Base-by-base conservation (phyloP, 2,329 filamentous ascomycete genomes). In the Sporothrix luriei region DNA sequence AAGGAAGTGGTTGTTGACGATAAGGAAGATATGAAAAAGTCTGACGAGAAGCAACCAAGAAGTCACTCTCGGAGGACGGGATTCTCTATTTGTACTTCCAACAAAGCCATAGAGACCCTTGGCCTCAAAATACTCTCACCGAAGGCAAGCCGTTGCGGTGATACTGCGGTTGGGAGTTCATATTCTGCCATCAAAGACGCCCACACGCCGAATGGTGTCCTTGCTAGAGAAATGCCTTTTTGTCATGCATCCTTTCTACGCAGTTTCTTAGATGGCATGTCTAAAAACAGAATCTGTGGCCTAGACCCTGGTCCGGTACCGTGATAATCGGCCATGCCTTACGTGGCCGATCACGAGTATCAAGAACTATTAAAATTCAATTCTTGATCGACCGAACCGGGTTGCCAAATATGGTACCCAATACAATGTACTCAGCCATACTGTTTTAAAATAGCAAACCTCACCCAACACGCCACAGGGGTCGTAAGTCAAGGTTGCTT, bases 221-320 rank as follows among this genome's bases (percentile, higher is more conserved):
- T 14, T 21, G 16, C 11, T 62, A 21, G 46, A 49, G 43, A 49
- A 49, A 26, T 6, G 62, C 24, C n/a, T 38, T 10, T 48, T 33
- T 33, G 33, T 29, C 40, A 65, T 48, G 26, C 46, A 38, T 10
- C 10, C 26, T 65, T 16, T 51, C 62, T 21, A 49, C 5, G 49
- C 43, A 38, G 14, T 6, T 48, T 24, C 14, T 16, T 13, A 10
- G n/a, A 19, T 29, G 40, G 26, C 14, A 1, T 29, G 29, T 54
- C 64, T 66, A 54, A 66, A 66, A 66, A 66, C 54, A 66, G 48
- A 66, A 52, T 10, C 46, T 3, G 26, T 21, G 26, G 46, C 26
- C 59, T 48, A 62, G 59, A 48, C 40, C 40, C n/a, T 46, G 13
- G 26, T 51, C 62, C 62, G 38, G 14, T n/a, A 40, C 19, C 55